These are phyloP conservation scores for Phyllosticta citribraziliensis DNA, from an alignment of 2,329 filamentous ascomycete genomes.

Conservation along the genomic window DNA sequence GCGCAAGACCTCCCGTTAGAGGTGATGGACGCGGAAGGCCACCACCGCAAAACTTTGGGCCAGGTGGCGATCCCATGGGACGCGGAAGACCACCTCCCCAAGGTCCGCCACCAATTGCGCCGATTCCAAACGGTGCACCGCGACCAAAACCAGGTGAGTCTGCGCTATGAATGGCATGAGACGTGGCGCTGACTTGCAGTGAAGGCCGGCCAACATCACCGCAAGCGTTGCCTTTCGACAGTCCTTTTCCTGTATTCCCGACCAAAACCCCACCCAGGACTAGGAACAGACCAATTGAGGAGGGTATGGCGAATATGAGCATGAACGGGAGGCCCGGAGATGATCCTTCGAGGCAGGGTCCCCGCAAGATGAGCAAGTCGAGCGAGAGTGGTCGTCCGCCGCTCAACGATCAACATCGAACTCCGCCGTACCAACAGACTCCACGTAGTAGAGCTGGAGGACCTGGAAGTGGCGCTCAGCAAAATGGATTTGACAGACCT, in stretches of 20 bases:
- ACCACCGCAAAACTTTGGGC: neutral
- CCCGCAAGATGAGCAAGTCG: slow-evolving; percentile 9
- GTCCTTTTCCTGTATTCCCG: slow-evolving; percentile 40
- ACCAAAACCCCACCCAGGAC: slow-evolving; percentile 17
- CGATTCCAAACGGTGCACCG: slow-evolving; percentile 1
- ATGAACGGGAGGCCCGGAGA: slow-evolving; percentile 13
- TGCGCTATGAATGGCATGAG: neutral
- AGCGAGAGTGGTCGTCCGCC: slow-evolving; percentile 5
- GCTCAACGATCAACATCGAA: neutral
- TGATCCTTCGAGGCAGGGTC: slow-evolving; percentile 4
- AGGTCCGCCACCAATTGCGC: neutral
- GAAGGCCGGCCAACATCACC: slow-evolving; percentile 16
- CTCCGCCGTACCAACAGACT: neutral
- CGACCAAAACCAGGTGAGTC: slow-evolving; percentile 11
- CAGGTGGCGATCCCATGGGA: slow-evolving; percentile 7
- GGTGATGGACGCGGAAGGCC: neutral
- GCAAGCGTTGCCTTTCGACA: slow-evolving; percentile 28
- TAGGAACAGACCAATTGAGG: slow-evolving; percentile 20
- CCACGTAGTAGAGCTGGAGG: neutral
- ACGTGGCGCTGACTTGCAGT: slow-evolving; percentile 13
- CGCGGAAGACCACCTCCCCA: slow-evolving; percentile 6
- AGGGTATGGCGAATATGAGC: slow-evolving; percentile 27
- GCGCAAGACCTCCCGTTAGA: neutral
- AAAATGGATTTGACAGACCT: slow-evolving; percentile 12
- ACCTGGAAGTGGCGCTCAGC: slow-evolving; percentile 9